phyloP scores from a whole-genome alignment of 768 basidiomycete species.

The Termitomyces sp. region DNA sequence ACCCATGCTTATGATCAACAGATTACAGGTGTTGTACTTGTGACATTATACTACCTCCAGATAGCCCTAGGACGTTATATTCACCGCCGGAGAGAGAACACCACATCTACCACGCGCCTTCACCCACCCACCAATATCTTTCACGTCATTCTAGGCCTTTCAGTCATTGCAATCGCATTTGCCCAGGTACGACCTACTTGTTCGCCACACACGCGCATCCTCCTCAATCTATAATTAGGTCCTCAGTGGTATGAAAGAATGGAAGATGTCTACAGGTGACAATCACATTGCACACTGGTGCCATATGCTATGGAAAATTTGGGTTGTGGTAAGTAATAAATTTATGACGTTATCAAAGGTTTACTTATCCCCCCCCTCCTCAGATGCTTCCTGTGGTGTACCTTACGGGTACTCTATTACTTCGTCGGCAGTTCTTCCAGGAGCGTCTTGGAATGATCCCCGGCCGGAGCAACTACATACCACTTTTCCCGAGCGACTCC shows the following conservation, averaged over 20 bases:
- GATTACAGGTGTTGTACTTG: conserved; percentile 50
- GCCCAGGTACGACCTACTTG: conserved; percentile 36
- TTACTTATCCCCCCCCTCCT: background rate
- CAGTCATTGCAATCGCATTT: conserved; percentile 46
- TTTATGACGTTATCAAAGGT: background rate
- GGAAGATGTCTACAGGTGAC: conserved; percentile 34
- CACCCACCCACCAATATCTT: conserved; percentile 55
- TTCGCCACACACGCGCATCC: background rate
- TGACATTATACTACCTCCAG: conserved; percentile 50
- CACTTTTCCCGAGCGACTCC: conserved; percentile 16
- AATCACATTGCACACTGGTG: conserved; percentile 32
- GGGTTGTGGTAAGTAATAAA: conserved; percentile 38
- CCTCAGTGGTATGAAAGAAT: conserved; percentile 43
- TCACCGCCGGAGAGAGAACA: conserved; percentile 36
- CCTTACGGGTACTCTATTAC: conserved; percentile 37
- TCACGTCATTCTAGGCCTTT: conserved; percentile 52
- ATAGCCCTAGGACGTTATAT: conserved; percentile 50
- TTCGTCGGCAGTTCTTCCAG: conserved; percentile 40
- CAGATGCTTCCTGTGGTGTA: conserved; percentile 46
- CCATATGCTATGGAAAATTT: conserved; percentile 39
- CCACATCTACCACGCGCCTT: conserved; percentile 20
- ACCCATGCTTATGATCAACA: conserved; percentile 16
- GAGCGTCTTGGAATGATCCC: conserved; percentile 25
- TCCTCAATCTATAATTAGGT: conserved; percentile 21
- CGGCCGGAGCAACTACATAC: conserved; percentile 21